phyloP scores from a whole-genome alignment of 2,329 filamentous ascomycete genomes.

The Microcyclosporella mali region DNA sequence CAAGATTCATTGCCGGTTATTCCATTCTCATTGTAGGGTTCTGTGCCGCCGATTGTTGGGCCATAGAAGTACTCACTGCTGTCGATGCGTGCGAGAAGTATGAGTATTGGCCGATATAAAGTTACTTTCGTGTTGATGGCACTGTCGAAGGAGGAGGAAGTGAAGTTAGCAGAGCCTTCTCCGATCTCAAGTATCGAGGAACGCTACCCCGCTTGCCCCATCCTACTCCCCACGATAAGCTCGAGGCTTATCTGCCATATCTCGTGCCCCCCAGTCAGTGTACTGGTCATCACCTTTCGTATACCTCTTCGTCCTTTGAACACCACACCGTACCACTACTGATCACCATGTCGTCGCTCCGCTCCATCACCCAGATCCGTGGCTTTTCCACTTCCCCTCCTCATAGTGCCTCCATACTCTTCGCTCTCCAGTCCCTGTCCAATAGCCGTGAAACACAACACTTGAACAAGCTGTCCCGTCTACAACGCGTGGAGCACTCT shows the following conservation, averaged over 20 bases:
- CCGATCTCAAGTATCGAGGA: too few relatives aligned
- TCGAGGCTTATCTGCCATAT: background rate
- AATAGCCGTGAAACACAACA: slow-evolving; percentile 30
- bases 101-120: too few relatives aligned
- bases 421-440: slow-evolving; percentile 25
- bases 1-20: too few relatives aligned
- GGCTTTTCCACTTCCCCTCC: slow-evolving; percentile 17
- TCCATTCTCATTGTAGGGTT: too few relatives aligned
- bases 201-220: too few relatives aligned
- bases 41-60: too few relatives aligned
- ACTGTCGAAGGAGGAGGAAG: too few relatives aligned
- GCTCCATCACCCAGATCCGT: slow-evolving; percentile 16
- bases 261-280: background rate
- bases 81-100: too few relatives aligned
- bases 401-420: slow-evolving; percentile 20
- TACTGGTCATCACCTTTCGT: background rate
- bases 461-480: slow-evolving; percentile 27
- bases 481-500: slow-evolving; percentile 27
- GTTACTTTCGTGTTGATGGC: too few relatives aligned
- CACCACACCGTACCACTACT: background rate
- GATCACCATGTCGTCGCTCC: slow-evolving; percentile 27
- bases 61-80: too few relatives aligned
- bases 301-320: background rate
- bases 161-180: too few relatives aligned
- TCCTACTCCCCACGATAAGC: slow-evolving; percentile 1